A percentile compares a stretch with the other conserved stretches of the same genome.
Evolutionary conservation across 805 yeast species (phyloP).

Genomic region (Zygosaccharomyces lentus): DNA sequence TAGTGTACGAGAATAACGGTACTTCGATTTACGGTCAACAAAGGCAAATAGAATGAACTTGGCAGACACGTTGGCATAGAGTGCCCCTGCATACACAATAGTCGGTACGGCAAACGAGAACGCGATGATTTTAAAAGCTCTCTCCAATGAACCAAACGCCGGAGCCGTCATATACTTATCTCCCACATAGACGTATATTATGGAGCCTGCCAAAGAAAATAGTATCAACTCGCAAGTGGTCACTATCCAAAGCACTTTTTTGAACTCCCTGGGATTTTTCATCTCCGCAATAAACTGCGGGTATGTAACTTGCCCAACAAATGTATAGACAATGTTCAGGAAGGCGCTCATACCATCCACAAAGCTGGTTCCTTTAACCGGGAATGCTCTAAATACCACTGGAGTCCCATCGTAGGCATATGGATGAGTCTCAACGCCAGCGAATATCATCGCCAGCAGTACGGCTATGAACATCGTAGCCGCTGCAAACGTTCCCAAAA

Average conservation of each 20-base stretch:
- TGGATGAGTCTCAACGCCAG: constrained; percentile 51
- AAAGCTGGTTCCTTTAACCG: constrained; percentile 48
- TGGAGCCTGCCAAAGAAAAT: constrained; percentile 52
- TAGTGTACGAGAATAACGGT: constrained; percentile 45
- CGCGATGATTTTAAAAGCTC: constrained; percentile 47
- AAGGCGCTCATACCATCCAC: constrained; percentile 53
- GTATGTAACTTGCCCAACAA: constrained; percentile 61
- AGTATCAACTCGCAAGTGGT: constrained; percentile 47
- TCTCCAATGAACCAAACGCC: constrained; percentile 50
- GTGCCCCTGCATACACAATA: constrained; percentile 49
- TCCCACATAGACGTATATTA: constrained; percentile 57
- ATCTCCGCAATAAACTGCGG: constrained; percentile 60
- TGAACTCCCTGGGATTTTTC: constrained; percentile 54
- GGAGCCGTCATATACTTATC: constrained; percentile 52
- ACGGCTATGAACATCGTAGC: constrained; percentile 56
- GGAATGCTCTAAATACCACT: constrained; percentile 46
- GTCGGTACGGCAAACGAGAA: constrained; percentile 62
- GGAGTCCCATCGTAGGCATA: constrained; percentile 39
- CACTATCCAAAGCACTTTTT: constrained; percentile 50
- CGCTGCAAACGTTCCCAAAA: constrained; percentile 51
- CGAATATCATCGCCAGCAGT: constrained; percentile 47
- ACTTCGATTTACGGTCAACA: constrained; percentile 41
- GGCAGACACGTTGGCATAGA: constrained; percentile 52
- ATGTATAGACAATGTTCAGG: constrained; percentile 56
- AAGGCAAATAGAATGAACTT: constrained; percentile 47